A percentile compares a stretch with the other conserved stretches of the same genome.
phyloP scores from a whole-genome alignment of 495 filamentous ascomycete genomes.

The Aspergillus kassunensis region DNA sequence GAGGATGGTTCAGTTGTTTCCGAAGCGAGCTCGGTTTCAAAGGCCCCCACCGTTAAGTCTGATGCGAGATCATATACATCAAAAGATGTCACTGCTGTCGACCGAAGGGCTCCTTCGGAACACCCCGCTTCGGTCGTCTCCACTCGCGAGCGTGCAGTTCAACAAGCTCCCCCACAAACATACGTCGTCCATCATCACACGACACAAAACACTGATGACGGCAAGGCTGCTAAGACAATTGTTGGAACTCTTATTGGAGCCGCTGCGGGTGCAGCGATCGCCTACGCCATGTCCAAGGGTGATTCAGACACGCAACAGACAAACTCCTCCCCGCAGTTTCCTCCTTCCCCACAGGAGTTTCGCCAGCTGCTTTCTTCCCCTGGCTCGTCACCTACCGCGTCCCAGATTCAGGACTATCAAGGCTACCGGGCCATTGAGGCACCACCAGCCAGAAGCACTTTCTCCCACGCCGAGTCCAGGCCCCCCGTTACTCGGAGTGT shows the following conservation, averaged over 20 bases:
- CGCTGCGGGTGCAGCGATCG: conserved; percentile 68
- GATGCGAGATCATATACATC: conserved; percentile 28
- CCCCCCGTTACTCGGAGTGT: conserved; percentile 31
- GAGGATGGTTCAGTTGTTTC: conserved; percentile 41
- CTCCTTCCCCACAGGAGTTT: conserved; percentile 25
- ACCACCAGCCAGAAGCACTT: conserved; percentile 34
- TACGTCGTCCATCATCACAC: conserved; percentile 29
- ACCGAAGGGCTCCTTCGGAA: conserved; percentile 24
- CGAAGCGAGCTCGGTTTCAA: no score
- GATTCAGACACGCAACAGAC: conserved; percentile 32
- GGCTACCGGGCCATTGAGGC: conserved; percentile 41
- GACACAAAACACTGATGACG: conserved; percentile 32
- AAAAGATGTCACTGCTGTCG: conserved; percentile 28
- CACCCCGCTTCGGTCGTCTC: conserved; percentile 23
- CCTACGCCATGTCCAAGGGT: conserved; percentile 64
- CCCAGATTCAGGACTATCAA: conserved; percentile 23
- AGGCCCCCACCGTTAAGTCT: conserved; percentile 29
- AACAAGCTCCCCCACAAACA: conserved; percentile 25
- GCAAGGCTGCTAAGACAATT: conserved; percentile 50
- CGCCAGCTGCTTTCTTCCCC: conserved; percentile 27
- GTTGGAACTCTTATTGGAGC: conserved; percentile 75
- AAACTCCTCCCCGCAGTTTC: conserved; percentile 8
- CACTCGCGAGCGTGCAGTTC: conserved; percentile 22
- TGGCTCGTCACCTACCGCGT: conserved; percentile 25
- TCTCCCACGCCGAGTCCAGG: conserved; percentile 30